Base-by-base conservation (phyloP, 495 filamentous ascomycete genomes). In the Talaromyces proteolyticus region DNA sequence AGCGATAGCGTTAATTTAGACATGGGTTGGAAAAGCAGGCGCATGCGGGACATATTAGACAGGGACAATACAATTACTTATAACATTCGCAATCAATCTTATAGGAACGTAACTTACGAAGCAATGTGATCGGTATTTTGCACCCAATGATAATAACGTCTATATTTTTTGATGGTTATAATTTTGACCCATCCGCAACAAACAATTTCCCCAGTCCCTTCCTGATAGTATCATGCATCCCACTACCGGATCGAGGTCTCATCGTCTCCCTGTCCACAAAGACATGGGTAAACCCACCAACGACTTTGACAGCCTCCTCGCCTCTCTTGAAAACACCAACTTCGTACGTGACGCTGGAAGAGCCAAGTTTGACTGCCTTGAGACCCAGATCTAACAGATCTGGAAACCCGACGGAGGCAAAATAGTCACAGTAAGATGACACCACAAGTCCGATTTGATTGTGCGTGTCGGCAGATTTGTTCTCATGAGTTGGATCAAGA, bases 291-390 rank as follows among this genome's bases (percentile, higher is more conserved):
- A 93, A 90, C 49, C 83, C 85, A 0, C 92, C 93, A 3, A 96
- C 89, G 47, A 89, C 87, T 62, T 85, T 88, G 2, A 91, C 88
- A 24, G 76, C 69, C n/a, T 88, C 81, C 29, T 83, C 67, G 0
- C 80, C 89, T 51, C 78, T 73, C 58, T 88, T 85, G 55, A 96
- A 96, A 11, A 98, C 78, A 3, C 85, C 92, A 26, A 95, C 78
- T 58, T 98, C 92, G 62, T 95, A 98, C 6, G 83, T 86, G n/a
- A 93, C 91, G 57, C 89, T 95, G 16, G 87, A 90, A 54, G 81
- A 87, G 2, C 90, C 88, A 4, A 98, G 72, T 60, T 84, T 88
- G 51, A 85, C 89, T 10, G 95, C 90, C 2, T 91, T 75, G 25
- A 98, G 61, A 3, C 84, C 89, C 0, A 96, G 73, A 50, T 96